A percentile compares a stretch with the other conserved stretches of the same genome.
Evolutionary conservation across 2,329 filamentous ascomycete genomes (phyloP).

Genomic region (Stromatinia cepivora): DNA sequence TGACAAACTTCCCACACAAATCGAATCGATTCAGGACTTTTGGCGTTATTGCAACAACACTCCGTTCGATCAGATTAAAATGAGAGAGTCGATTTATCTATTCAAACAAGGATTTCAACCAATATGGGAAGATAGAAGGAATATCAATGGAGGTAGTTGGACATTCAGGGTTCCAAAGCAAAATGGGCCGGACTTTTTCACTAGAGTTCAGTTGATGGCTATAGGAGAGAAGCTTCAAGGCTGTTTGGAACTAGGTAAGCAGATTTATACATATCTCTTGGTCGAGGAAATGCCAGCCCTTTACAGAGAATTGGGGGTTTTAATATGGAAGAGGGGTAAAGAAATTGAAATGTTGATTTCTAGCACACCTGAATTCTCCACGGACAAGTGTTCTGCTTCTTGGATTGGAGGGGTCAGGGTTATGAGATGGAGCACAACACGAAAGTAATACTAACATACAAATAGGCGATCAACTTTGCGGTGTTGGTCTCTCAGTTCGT

Average conservation of each 20-base stretch:
- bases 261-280: background rate
- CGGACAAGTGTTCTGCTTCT: background rate
- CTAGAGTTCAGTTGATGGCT: conserved; percentile 75
- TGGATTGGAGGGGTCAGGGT: too few species aligned
- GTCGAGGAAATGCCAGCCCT: background rate
- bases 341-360: background rate
- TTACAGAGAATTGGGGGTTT: background rate
- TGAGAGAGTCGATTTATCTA: conserved; percentile 75
- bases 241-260: conserved; percentile 67
- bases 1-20: conserved; percentile 62
- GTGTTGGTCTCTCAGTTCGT: conserved; percentile 81
- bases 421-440: background rate
- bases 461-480: conserved; percentile 81
- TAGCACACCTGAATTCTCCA: background rate
- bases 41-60: conserved; percentile 83
- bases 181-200: conserved; percentile 74
- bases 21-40: conserved; percentile 82
- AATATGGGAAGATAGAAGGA: conserved; percentile 84
- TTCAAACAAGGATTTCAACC: conserved; percentile 78
- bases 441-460: conserved; percentile 26
- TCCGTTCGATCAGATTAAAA: conserved; percentile 71
- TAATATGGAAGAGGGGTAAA: background rate
- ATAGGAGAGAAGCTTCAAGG: conserved; percentile 79
- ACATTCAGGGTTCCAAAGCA: conserved; percentile 86
- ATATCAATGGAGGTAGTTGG: conserved; percentile 84